Conservation (phyloP, 1,284 basidiomycete genomes). For the Leccinum subrobustum region DNA sequence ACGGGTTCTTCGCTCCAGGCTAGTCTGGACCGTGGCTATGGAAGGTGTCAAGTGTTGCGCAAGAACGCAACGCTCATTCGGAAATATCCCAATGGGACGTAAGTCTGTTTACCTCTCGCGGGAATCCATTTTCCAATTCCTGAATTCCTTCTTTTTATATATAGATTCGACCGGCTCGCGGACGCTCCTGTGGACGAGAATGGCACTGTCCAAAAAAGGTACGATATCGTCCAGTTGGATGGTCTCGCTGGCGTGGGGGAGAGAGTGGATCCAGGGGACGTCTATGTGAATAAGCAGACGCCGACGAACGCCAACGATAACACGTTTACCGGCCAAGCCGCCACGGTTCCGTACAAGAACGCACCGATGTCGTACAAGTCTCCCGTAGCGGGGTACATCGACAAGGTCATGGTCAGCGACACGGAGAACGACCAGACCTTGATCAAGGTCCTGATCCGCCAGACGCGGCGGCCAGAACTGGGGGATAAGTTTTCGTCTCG, state of each 20-base stretch:
- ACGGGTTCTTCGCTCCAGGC: conserved; percentile 48
- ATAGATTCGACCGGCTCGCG: conserved; percentile 91
- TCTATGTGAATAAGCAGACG: conserved; percentile 97
- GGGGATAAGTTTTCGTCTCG: conserved; percentile 99
- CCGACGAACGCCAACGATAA: conserved; percentile 90
- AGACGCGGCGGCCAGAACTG: conserved; percentile 94
- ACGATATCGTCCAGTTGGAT: conserved; percentile 88
- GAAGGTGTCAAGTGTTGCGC: conserved; percentile 94
- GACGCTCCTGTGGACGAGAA: conserved; percentile 88
- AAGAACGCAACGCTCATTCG: conserved; percentile 94
- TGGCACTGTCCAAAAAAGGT: conserved; percentile 77
- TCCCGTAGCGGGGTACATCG: conserved; percentile 90
- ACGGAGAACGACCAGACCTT: conserved; percentile 95
- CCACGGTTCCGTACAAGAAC: conserved; percentile 84
- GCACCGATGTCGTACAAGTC: conserved; percentile 90
- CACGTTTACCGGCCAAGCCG: conserved; percentile 76
- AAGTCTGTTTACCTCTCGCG: conserved; percentile 38
- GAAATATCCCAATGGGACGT: conserved; percentile 97
- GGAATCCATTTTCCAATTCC: conserved; percentile 5
- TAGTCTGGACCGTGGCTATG: conserved; percentile 95
- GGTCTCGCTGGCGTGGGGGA: conserved; percentile 96
- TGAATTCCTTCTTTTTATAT: not conserved
- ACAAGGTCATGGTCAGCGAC: conserved; percentile 97
- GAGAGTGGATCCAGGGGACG: conserved; percentile 88
- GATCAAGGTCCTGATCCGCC: conserved; percentile 97